These are phyloP conservation scores for Magnolia officinalis DNA, from an alignment of 164 flowering plant genomes.

Conservation along the genomic window DNA sequence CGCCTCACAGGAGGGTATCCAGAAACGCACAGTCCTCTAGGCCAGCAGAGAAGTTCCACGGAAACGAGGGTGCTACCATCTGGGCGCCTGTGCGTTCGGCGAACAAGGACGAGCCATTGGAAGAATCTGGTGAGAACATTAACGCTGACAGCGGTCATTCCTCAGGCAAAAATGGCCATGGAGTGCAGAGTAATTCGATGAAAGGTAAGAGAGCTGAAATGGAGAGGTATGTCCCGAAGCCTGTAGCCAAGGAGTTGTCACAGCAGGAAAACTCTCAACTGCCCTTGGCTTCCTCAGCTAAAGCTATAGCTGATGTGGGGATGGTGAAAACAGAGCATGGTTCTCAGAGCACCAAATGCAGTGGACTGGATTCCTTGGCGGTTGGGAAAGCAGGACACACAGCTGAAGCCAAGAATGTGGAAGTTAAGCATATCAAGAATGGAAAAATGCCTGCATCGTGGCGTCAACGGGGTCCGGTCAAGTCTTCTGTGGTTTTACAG, in stretches of 20 bases:
- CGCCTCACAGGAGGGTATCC: slow-evolving; percentile 49
- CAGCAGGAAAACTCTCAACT: slow-evolving; percentile 56
- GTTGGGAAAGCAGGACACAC: slow-evolving; percentile 25
- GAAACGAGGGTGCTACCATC: slow-evolving; percentile 48
- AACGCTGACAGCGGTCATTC: slow-evolving; percentile 26
- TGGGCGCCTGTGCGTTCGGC: slow-evolving; percentile 88
- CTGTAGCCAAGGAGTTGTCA: slow-evolving; percentile 81
- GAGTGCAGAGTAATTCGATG: slow-evolving; percentile 44
- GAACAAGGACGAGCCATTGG: slow-evolving; percentile 42
- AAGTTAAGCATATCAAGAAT: slow-evolving; percentile 45
- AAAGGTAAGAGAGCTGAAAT: slow-evolving; percentile 92
- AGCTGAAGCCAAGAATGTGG: slow-evolving; percentile 38
- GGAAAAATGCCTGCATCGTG: slow-evolving; percentile 61
- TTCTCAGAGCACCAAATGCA: slow-evolving; percentile 22
- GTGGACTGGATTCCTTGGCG: slow-evolving; percentile 20
- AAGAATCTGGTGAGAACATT: slow-evolving; percentile 31
- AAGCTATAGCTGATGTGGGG: slow-evolving; percentile 25
- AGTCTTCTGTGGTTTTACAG: slow-evolving; percentile 23
- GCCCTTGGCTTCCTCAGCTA: slow-evolving; percentile 27
- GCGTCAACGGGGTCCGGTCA: slow-evolving; percentile 56
- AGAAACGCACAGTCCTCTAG: slow-evolving; percentile 48
- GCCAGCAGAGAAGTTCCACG: slow-evolving; percentile 42
- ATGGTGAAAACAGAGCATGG: slow-evolving; percentile 22
- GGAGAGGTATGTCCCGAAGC: slow-evolving; percentile 93
- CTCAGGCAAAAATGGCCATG: slow-evolving; percentile 33